Base-by-base conservation (phyloP, 2,329 filamentous ascomycete genomes). In the Diaporthe caulivora region DNA sequence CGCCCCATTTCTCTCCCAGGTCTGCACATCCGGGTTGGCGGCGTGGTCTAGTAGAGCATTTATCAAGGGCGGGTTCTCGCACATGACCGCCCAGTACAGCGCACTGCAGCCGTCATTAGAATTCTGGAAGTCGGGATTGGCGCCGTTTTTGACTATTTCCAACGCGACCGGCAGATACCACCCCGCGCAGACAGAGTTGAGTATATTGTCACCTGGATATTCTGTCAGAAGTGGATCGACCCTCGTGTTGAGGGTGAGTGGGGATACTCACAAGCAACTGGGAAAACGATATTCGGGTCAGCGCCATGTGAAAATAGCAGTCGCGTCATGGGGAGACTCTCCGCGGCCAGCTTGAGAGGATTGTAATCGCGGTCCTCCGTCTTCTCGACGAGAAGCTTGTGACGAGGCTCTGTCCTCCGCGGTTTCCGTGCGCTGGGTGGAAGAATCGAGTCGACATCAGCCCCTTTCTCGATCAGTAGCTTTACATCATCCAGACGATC, bases 161-260 rank as follows among this genome's bases (percentile, higher is more conserved):
- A 65, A 21, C 24, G 60, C 60, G 44, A 65, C 60, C 37, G 60
- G 60, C 60, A 65, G 42, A 29, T 65, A 65, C 42, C 29, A 34
- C 7, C 44, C 40, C 18, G 60, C 60, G 29, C 60, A 65, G 18
- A 65, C 29, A 49, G 18, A 34, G 44, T 49, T 65, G 18, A 65
- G 44, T 10, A 34, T 47, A 2, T 18, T 29, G 3, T 65, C 60
- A 13, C 44, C 60, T 65, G 10, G 6, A 65, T 31, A 2, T 34
- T 34, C 10, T 10, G 60, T 65, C 26, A 65, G 44, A 26, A 5
- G 1, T 21, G 18, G 7, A 13, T 7, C 1, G 1, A 10, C 2
- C 6, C 5, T 8, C 13, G 0, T 47, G 7, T 15, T 18, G 2
- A n/a, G 7, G 13, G 13, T n/a, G n/a, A 15, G 7, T 5, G 29